A percentile compares a stretch with the other conserved stretches of the same genome.
These are phyloP conservation scores for Rhodotorula paludigena DNA, from an alignment of 768 basidiomycete genomes.

Conservation along the genomic window DNA sequence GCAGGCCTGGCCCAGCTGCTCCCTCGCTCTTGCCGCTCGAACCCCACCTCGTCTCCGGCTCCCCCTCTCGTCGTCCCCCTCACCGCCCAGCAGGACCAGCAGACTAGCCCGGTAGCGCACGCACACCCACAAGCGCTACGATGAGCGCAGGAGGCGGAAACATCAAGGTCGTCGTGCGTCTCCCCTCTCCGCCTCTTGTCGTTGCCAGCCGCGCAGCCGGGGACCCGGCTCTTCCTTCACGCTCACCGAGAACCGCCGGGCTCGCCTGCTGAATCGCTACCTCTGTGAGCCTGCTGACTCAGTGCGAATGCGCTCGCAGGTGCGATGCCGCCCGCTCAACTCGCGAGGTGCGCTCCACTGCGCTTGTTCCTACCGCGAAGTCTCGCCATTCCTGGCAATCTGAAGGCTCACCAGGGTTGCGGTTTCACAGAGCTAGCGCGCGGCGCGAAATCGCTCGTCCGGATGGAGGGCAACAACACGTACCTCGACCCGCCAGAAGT, in stretches of 20 bases:
- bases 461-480: slow-evolving; percentile 91
- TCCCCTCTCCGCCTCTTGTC: slow-evolving; percentile 11
- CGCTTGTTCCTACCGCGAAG: too few species aligned
- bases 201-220: background rate
- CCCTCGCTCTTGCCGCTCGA: too few species aligned
- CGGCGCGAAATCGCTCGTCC: slow-evolving; percentile 87
- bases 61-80: too few species aligned
- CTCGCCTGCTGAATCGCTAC: background rate
- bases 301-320: too few species aligned
- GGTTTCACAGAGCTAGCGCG: slow-evolving; percentile 69
- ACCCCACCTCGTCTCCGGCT: too few species aligned
- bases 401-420: background rate
- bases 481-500: slow-evolving; percentile 81
- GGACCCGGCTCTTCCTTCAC: background rate
- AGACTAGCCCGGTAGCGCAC: background rate
- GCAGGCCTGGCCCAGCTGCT: too few species aligned
- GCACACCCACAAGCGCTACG: background rate
- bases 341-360: slow-evolving; percentile 82
- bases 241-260: too few species aligned
- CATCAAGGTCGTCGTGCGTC: slow-evolving; percentile 52
- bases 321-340: slow-evolving; percentile 92
- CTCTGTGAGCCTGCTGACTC: background rate
- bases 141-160: slow-evolving; percentile 33
- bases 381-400: too few species aligned
- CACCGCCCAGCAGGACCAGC: too few species aligned